Base-by-base conservation (phyloP, 2,329 filamentous ascomycete species). In the Calonectria montana region DNA sequence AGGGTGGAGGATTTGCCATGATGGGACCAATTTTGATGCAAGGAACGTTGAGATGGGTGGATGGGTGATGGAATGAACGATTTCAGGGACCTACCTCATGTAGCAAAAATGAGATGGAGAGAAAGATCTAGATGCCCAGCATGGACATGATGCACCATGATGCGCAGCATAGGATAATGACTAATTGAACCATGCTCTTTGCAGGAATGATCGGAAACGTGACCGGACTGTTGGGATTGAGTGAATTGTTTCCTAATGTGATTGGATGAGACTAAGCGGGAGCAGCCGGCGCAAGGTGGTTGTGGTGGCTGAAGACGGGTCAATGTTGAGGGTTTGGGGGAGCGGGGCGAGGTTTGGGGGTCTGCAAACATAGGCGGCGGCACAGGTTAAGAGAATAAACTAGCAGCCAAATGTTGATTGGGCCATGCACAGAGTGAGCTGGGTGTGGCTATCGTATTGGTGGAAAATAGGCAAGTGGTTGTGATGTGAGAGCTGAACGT, bases 251-350 rank as follows among this genome's bases (percentile, higher is more conserved):
- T 6, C 12, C 16, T 16, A 23, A 39, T 4, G 23, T 21, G 37
- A 31, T 45, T 31, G 23, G 25, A 15, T 12, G 25, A 45, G 39
- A 31, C 29, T 7, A 27, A 27, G 27, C 39, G 25, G 39, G 18
- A 62, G 37, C 57, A 62, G 27, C 25, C 25, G 16, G 18, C 15
- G 23, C 45, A 31, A 2, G 23, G 25, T 21, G 29, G 18, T 25
- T 31, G 21, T 25, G 27, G 43, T 48, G 63, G 48, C 25, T 66
- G 35, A 66, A 66, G 41, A 37, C 15, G 65, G 50, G 41, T 7
- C 37, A 27, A 55, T 43, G 31, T 67, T 53, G 31, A 62, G 43
- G 15, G 18, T 50, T 67, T 62, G 53, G 65, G 65, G 64, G 64
- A 23, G 45, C 6, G 41, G 27, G 39, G n/a, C 15, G 4, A n/a